phyloP scores from a whole-genome alignment of 2,329 filamentous ascomycete species.

The Curvularia sp. region DNA sequence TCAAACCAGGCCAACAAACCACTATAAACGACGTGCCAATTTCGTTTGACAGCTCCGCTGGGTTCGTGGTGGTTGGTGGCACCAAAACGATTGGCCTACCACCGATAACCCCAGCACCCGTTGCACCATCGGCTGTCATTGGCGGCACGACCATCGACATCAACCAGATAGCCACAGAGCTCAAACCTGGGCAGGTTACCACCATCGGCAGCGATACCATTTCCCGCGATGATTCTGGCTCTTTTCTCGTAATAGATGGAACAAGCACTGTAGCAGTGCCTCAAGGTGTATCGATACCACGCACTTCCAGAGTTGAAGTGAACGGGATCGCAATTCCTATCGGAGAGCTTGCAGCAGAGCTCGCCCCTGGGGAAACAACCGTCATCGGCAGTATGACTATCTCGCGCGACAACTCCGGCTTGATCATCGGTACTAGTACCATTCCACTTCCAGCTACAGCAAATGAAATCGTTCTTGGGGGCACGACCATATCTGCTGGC shows the following conservation, averaged over 20 bases:
- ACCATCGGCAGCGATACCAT: neutral
- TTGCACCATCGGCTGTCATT: neutral
- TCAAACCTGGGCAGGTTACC: neutral
- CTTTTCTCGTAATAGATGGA: neutral
- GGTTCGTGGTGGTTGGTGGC: neutral
- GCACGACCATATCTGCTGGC: neutral
- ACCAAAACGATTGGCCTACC: neutral
- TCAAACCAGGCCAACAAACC: constrained; percentile 2
- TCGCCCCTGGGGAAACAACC: neutral
- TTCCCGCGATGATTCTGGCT: constrained; percentile 1
- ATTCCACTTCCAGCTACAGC: neutral
- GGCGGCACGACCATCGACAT: neutral
- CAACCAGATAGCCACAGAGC: neutral
- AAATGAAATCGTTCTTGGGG: neutral
- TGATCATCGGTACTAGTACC: neutral
- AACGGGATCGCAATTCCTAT: neutral
- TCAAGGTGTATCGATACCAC: neutral
- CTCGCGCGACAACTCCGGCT: neutral
- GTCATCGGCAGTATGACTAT: neutral
- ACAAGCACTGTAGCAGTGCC: neutral
- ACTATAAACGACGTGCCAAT: constrained; percentile 1
- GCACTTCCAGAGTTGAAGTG: neutral
- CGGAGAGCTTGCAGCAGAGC: neutral
- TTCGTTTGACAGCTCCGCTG: constrained; percentile 1
- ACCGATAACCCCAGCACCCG: neutral